Conservation (phyloP, 2,329 filamentous ascomycete genomes). For the Paracoccidioides lutzii region DNA sequence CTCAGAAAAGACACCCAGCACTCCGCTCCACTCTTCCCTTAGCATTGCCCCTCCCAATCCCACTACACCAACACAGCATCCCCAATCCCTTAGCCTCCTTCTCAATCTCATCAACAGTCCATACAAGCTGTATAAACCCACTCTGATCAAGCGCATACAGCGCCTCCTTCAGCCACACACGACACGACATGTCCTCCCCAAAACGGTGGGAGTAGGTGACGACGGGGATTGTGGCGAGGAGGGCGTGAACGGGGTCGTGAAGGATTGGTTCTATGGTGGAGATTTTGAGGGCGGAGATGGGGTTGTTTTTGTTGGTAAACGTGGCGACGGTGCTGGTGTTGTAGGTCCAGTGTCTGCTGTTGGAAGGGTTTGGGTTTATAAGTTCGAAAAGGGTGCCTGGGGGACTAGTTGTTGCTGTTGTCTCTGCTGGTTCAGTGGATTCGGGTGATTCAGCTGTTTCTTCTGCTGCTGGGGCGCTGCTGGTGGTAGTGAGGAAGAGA, state of each 20-base stretch:
- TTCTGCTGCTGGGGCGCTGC: neutral
- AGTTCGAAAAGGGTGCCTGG: conserved; percentile 13
- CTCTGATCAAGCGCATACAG: conserved; percentile 16
- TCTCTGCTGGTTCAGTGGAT: neutral
- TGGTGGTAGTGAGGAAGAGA: conserved; percentile 12
- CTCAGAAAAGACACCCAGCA: neutral
- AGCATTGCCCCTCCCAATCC: neutral
- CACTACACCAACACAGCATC: neutral
- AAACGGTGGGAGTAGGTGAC: conserved; percentile 12
- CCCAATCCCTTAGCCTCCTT: conserved; percentile 9
- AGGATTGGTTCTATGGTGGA: conserved; percentile 12
- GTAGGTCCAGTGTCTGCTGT: conserved; percentile 10
- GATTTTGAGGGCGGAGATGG: conserved; percentile 15
- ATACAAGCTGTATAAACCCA: conserved; percentile 13
- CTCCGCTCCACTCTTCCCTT: neutral
- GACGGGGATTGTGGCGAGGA: conserved; percentile 12
- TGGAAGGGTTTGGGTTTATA: conserved; percentile 8
- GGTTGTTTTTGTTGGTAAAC: conserved; percentile 2
- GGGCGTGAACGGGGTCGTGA: conserved; percentile 9
- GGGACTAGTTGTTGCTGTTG: neutral
- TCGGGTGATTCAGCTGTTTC: neutral
- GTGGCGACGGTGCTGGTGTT: conserved; percentile 6
- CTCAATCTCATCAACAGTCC: conserved; percentile 10
- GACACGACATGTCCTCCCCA: conserved; percentile 12
- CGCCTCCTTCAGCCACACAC: conserved; percentile 17